Conservation (phyloP, 176 grass and related monocot species). For the Tillandsia leiboldiana region DNA sequence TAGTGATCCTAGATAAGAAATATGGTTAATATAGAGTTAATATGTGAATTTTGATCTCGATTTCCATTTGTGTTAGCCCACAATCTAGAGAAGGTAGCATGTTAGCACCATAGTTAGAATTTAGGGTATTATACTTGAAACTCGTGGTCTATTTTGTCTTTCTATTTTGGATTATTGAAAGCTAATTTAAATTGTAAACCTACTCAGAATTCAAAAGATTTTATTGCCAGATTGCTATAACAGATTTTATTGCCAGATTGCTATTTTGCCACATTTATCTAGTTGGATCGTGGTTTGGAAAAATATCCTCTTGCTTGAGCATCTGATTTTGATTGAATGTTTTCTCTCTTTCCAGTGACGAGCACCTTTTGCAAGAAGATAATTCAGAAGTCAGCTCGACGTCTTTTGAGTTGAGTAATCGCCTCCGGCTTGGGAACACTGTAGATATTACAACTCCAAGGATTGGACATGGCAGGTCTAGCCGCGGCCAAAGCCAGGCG, state of each 20-base stretch:
- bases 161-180: too few species aligned
- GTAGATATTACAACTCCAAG: slow-evolving; percentile 25
- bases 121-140: too few species aligned
- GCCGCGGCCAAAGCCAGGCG: slow-evolving; percentile 42
- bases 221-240: not conserved
- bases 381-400: slow-evolving; percentile 28
- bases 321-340: not conserved
- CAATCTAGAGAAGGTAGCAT: too few species aligned
- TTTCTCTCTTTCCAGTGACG: slow-evolving; percentile 56
- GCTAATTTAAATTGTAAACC: too few species aligned
- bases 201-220: too few species aligned
- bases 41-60: too few species aligned
- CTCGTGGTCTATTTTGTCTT: too few species aligned
- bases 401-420: slow-evolving; percentile 41
- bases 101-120: too few species aligned
- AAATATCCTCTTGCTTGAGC: slow-evolving; percentile 22
- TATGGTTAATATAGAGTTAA: too few species aligned
- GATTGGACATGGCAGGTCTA: slow-evolving; percentile 39
- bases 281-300: not conserved
- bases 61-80: too few species aligned
- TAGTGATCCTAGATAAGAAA: not conserved
- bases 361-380: slow-evolving; percentile 88
- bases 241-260: not conserved
- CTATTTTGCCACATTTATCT: not conserved
- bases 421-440: slow-evolving; percentile 30